phyloP scores from a whole-genome alignment of 2,329 filamentous ascomycete species.

The Cordyceps tenuipes region DNA sequence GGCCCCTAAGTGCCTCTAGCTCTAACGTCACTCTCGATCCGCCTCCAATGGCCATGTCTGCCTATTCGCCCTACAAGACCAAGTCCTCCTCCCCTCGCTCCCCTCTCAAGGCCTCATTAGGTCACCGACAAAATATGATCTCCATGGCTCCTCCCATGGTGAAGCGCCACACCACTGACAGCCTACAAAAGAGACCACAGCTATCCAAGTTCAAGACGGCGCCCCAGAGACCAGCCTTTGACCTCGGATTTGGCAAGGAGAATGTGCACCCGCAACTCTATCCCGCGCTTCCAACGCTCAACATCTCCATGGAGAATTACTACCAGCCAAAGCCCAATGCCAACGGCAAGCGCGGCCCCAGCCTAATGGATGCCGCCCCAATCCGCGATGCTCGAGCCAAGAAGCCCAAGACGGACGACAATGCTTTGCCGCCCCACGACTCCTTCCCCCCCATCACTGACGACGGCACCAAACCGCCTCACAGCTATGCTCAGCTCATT shows the following conservation, averaged over 20 bases:
- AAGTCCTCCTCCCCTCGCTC: conserved; percentile 51
- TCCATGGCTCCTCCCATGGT: conserved; percentile 57
- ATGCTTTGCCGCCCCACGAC: conserved; percentile 56
- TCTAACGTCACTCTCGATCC: conserved; percentile 62
- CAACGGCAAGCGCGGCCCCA: conserved; percentile 47
- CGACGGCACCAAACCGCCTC: conserved; percentile 79
- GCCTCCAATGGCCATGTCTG: conserved; percentile 41
- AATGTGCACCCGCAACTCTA: conserved; percentile 46
- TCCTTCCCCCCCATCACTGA: conserved; percentile 79
- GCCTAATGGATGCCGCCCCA: conserved; percentile 62
- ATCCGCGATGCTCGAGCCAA: conserved; percentile 65
- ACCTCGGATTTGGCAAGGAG: conserved; percentile 44
- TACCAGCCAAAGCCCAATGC: conserved; percentile 44
- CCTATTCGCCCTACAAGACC: conserved; percentile 63
- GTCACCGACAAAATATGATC: conserved; percentile 58
- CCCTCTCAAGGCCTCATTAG: conserved; percentile 45
- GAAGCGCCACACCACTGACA: conserved; percentile 52
- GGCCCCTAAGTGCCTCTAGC: conserved; percentile 42
- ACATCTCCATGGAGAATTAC: conserved; percentile 43
- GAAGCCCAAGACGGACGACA: conserved; percentile 55
- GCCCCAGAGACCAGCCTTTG: conserved; percentile 43
- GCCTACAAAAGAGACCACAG: conserved; percentile 57
- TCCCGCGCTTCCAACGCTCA: conserved; percentile 38
- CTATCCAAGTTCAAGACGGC: conserved; percentile 52
- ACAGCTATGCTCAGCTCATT: conserved; percentile 91